Evolutionary conservation across 2,329 filamentous ascomycete species (phyloP), one percentile per base, ranked within the genome.

Genomic region (Diaporthe vaccinii): DNA sequence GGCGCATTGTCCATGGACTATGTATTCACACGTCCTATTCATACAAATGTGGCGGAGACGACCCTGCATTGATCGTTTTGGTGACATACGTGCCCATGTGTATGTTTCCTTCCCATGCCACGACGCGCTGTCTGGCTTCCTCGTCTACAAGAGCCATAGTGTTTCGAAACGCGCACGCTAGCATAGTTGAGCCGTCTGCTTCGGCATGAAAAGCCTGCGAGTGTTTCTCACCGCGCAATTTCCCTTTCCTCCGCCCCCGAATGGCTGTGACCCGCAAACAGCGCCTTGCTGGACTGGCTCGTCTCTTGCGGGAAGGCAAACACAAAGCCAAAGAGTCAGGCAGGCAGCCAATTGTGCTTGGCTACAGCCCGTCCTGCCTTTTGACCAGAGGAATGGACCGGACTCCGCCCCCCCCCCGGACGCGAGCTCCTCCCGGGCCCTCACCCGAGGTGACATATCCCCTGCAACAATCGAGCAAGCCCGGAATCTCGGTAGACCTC

Each of bases 1-100:
- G 49, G 22, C 65, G 49, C 49, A 39, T 31, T 69, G 49, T 69
- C 41, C n/a, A 25, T 69, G 36, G 46, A 55, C 46, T 41, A 28
- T 31, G 46, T 51, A 69, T 41, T 39, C 31, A 28, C 17, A 41
- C 49, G n/a, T 41, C 31, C 49, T 53, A 41, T 55, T 53, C 34
- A 39, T 55, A 53, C 9, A 36, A 28, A 69, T 2, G 20, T 44
- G n/a, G 22, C 7, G 39, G 39, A 15, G 12, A 39, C 36, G 36
- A 39, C 34, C 34, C 15, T 28, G 4, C 17, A 28, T 7, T 9
- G 46, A 14, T 68, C 15, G 12, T 20, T 41, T 3, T 28, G 7
- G 7, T 20, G 7, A 15, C 25, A 22, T 55, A 5, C 31, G 46
- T 22, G 12, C 46, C 5, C 36, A 39, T 39, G 36, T 39, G 10